These are phyloP conservation scores for Musa troglodytarum DNA, from an alignment of 176 grass and related monocot species.

Conservation along the genomic window DNA sequence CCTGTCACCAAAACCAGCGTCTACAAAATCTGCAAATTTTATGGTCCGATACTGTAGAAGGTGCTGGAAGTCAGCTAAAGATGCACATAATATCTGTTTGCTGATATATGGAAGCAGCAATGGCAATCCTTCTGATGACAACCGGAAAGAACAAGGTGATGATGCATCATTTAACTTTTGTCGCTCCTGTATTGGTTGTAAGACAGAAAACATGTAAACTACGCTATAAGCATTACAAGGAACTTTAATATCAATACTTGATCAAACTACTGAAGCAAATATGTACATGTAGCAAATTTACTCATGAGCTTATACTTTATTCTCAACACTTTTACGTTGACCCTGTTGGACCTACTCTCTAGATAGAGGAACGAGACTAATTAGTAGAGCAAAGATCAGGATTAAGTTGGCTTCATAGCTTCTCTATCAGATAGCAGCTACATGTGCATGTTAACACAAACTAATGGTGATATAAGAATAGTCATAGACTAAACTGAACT, in stretches of 20 bases:
- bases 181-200: slow-evolving; percentile 54
- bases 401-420: too few relatives aligned
- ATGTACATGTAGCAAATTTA: not conserved
- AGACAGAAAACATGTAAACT: not conserved
- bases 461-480: too few relatives aligned
- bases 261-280: not conserved
- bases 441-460: too few relatives aligned
- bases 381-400: too few relatives aligned
- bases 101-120: slow-evolving; percentile 78
- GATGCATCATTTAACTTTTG: slow-evolving; percentile 66
- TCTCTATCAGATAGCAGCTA: too few relatives aligned
- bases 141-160: slow-evolving; percentile 55
- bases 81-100: slow-evolving; percentile 67
- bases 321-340: too few relatives aligned
- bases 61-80: slow-evolving; percentile 63
- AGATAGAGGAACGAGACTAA: too few relatives aligned
- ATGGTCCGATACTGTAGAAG: slow-evolving; percentile 74
- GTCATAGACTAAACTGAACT: too few relatives aligned
- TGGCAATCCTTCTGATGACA: slow-evolving; percentile 90
- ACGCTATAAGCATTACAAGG: not conserved
- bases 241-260: too few relatives aligned
- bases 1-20: slow-evolving; percentile 52
- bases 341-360: too few relatives aligned
- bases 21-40: slow-evolving; percentile 82
- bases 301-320: too few relatives aligned